A percentile compares a stretch with the other conserved stretches of the same genome.
phyloP scores from a whole-genome alignment of 352 stramenopile species.

The Thalassiosira livingstoniorum region DNA sequence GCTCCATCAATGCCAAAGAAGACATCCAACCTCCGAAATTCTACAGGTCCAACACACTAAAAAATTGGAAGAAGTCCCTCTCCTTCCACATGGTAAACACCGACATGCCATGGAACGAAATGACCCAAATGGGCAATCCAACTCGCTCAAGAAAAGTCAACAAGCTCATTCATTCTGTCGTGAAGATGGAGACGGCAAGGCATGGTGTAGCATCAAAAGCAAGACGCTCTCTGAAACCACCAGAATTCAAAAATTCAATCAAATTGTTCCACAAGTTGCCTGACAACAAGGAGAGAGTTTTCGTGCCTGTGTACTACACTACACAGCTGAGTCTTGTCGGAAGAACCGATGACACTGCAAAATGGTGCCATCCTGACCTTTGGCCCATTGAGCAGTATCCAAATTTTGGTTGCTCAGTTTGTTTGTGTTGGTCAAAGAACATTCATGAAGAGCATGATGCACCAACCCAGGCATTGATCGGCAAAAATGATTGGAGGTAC shows the following conservation, averaged over 20 bases:
- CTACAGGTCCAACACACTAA: conserved; percentile 19
- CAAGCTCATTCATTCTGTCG: conserved; percentile 24
- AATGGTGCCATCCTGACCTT: conserved; percentile 22
- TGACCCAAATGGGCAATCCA: conserved; percentile 25
- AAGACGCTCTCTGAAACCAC: not conserved
- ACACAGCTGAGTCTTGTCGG: conserved; percentile 46
- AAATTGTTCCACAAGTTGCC: not conserved
- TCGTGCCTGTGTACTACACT: conserved; percentile 4
- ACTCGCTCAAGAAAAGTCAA: not conserved
- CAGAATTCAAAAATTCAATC: conserved; percentile 28
- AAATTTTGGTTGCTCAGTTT: conserved; percentile 6
- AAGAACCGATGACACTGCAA: conserved; percentile 37
- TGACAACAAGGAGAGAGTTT: conserved; percentile 15
- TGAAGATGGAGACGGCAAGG: conserved; percentile 24
- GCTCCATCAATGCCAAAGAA: not conserved
- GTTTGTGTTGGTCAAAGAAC: conserved; percentile 41
- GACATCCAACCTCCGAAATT: conserved; percentile 6
- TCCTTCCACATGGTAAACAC: conserved; percentile 27
- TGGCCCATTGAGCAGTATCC: conserved; percentile 10
- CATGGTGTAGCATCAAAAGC: not conserved
- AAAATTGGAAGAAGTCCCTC: conserved; percentile 40
- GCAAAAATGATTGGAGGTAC: no score
- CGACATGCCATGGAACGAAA: conserved; percentile 18
- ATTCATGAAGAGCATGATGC: conserved; percentile 47
- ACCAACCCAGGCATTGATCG: no score